Evolutionary conservation across 176 grass and related monocot genomes (phyloP), one percentile per base, ranked within the genome.

Genomic region (Dendrocalamus sinicus): DNA sequence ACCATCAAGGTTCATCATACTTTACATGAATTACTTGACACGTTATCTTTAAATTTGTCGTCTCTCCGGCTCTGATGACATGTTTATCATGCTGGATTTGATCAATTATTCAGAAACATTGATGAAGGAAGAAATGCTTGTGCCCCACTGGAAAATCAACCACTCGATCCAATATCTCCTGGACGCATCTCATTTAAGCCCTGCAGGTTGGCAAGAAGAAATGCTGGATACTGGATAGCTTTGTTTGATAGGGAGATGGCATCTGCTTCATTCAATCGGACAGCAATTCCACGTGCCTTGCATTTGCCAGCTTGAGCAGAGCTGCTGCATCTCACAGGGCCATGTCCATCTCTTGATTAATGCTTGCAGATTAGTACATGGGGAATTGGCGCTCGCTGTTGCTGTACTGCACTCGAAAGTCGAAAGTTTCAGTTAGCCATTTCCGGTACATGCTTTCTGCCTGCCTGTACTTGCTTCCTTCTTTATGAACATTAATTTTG

Each of bases 191-290:
- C 75, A 77, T 28, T 81, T 52, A 81, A 84, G 24, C 70, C 53
- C 68, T 76, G 20, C 67, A 64, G 65, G 78, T 72, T 32, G 68
- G 48, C 51, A 59, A 68, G 57, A 51, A 75, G 55, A 74, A 54
- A 22, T 73, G 51, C 22, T 87, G 88, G 50, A 43, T 20, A 61
- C 53, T 47, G 65, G 44, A 90, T 63, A 72, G 63, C 22, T 59
- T 88, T 58, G n/a, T 72, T 46, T 53, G 83, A 80, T 60, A 53
- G 76, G 3, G 81, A 91, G 70, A 84, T 74, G 52, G 41, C 85
- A 70, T 39, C 85, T 70, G 76, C 50, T 84, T 62, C 81, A 81
- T 88, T 81, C 44, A 91, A 62, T 84, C 57, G 15, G 40, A 80
- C 75, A 74, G 75, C 63, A 70, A 84, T 75, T 80, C n/a, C 89